Evolutionary conservation across 176 grass and related monocot species (phyloP).

Genomic region (Melocanna baccifera): DNA sequence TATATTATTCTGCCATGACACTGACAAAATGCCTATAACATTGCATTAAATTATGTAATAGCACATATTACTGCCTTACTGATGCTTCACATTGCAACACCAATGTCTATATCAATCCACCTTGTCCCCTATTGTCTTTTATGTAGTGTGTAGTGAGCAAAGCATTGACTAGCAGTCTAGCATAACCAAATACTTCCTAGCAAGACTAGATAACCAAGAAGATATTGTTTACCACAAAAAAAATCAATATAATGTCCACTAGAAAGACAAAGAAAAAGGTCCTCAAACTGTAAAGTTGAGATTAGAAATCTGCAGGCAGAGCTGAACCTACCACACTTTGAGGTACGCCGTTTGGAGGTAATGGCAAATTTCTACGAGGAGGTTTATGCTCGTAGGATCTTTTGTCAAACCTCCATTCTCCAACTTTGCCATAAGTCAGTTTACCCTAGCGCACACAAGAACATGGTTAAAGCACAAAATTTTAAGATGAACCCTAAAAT

Average conservation of each 20-base stretch:
- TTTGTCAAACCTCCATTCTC: constrained; percentile 98
- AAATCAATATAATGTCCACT: not conserved
- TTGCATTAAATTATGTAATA: not conserved
- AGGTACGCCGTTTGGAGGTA: constrained; percentile 76
- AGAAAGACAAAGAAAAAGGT: not conserved
- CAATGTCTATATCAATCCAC: not conserved
- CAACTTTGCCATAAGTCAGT: constrained; percentile 85
- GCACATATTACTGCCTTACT: not conserved
- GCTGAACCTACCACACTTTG: constrained; percentile 79
- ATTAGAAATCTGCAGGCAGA: constrained; percentile 22
- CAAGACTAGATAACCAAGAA: not conserved
- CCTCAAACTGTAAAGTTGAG: not conserved
- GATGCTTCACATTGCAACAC: not conserved
- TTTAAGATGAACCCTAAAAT: not conserved
- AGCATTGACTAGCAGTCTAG: not conserved
- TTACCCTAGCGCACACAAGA: constrained; percentile 53
- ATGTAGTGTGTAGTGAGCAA: not conserved
- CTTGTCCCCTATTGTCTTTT: not conserved
- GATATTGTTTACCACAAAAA: not conserved
- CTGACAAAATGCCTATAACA: not conserved
- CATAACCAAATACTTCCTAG: not conserved
- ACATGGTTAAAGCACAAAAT: constrained; percentile 12
- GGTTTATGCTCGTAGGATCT: constrained; percentile 60
- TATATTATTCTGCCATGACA: constrained; percentile 2
- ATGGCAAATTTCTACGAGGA: constrained; percentile 73